These are phyloP conservation scores for Podochytrium sp. DNA, from an alignment of 192 early-diverging fungal species.

Conservation along the genomic window DNA sequence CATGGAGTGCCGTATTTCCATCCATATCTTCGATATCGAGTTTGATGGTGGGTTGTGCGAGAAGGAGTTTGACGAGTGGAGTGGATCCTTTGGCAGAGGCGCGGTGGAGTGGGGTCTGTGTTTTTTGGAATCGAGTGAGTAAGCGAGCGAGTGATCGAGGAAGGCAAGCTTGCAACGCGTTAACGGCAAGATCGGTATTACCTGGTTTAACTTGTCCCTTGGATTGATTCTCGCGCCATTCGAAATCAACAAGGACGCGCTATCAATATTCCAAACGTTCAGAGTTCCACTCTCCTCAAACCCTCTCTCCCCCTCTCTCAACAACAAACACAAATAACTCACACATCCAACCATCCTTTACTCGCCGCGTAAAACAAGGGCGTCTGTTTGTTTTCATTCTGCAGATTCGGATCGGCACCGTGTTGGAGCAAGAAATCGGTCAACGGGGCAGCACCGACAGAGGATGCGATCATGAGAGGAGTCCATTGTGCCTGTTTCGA, in stretches of 20 bases:
- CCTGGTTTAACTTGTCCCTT: constrained; percentile 34
- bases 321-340: constrained; percentile 2
- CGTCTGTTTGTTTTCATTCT: constrained; percentile 35
- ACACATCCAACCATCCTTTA: constrained; percentile 37
- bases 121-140: not conserved
- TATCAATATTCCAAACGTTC: not conserved
- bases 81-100: constrained; percentile 35
- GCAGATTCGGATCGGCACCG: constrained; percentile 30
- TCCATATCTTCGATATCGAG: constrained; percentile 17
- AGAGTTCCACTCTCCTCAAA: not conserved
- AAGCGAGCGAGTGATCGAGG: not conserved
- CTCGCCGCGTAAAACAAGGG: constrained; percentile 52
- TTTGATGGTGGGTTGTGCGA: constrained; percentile 17
- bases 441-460: constrained; percentile 35
- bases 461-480: constrained; percentile 44
- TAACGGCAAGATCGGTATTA: not conserved
- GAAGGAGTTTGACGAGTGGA: constrained; percentile 27
- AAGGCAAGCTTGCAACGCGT: not conserved
- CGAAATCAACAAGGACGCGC: constrained; percentile 17
- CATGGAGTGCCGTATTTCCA: constrained; percentile 10
- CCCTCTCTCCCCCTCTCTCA: not conserved
- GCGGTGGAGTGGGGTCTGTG: constrained; percentile 43
- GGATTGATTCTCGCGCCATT: constrained; percentile 34
- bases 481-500: constrained; percentile 37
- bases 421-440: constrained; percentile 29